Base-by-base conservation (phyloP, 2,329 filamentous ascomycete genomes). In the Ophiocordyceps camponoti-leonardi region DNA sequence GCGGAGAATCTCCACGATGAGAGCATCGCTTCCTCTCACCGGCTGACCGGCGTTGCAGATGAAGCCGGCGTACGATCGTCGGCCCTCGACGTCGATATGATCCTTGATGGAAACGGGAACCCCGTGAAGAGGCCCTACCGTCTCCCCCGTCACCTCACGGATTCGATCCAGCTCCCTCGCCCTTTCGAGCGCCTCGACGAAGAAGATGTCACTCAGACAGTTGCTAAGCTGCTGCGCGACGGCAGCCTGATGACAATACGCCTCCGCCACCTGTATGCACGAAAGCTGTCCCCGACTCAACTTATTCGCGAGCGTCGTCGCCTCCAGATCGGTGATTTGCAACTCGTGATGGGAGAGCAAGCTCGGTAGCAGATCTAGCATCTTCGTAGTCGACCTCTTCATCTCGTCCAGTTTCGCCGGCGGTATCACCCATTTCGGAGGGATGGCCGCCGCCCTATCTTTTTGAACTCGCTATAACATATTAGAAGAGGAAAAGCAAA, bases 121-220 rank as follows among this genome's bases (percentile, higher is more conserved):
- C 2, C 79, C 79, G 57, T 83, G 78, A 3, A 83, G 62, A 4
- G 77, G 75, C 11, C 51, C 51, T 5, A 51, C 42, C 3, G 48
- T 41, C 23, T 35, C 44, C 4, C 50, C 48, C 4, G 46, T 49
- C 2, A 31, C n/a, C 28, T 40, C 42, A 16, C 49, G 45, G 1
- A 46, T 6, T 3, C 61, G 52, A 54, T 78, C 75, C 2, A 76
- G 57, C 8, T 56, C 44, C 30, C 56, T 55, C 0, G 73, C 73
- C 4, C 59, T 56, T 2, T 55, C 47, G 3, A 76, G 55, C 1
- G 71, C 73, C 22, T 64, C 56, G 1, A 64, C 56, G 51, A 75
- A 73, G 48, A 73, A 67, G 2, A 75, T 64, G 48, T 74, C 71
- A 1, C 62, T 66, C 23, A 67, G 52, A 43, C 63, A 68, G 44